Percentiles rank a stretch among this genome's conserved stretches.
phyloP scores from a whole-genome alignment of 1,284 basidiomycete species.

The Tilletia caries region DNA sequence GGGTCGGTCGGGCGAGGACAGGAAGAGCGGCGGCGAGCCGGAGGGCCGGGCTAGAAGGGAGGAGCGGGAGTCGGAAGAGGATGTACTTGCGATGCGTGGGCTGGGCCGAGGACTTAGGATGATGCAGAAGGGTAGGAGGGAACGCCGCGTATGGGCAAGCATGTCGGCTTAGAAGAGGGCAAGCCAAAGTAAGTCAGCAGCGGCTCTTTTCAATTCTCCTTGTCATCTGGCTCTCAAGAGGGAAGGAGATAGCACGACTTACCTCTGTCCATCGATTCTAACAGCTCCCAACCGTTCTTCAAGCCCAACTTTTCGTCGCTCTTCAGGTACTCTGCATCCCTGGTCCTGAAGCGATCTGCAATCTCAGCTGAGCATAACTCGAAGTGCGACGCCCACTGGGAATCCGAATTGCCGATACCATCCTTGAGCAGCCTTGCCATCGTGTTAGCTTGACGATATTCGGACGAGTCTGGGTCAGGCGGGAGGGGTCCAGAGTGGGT shows the following conservation, averaged over 20 bases:
- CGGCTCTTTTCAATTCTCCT: not conserved
- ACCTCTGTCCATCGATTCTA: not conserved
- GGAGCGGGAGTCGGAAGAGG: not conserved
- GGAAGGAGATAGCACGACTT: not conserved
- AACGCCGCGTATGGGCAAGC: slow-evolving; percentile 6
- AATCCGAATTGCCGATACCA: slow-evolving; percentile 2
- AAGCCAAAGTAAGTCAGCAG: not conserved
- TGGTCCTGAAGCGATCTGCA: not conserved
- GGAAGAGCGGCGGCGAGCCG: not conserved
- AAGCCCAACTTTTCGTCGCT: slow-evolving; percentile 1
- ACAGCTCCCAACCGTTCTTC: not conserved
- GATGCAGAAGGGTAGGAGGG: not conserved
- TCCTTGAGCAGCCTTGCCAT: slow-evolving; percentile 5
- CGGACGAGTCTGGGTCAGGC: not conserved
- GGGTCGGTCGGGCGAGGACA: not conserved
- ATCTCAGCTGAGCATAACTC: not conserved
- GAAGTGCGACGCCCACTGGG: not conserved
- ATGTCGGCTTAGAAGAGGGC: not conserved
- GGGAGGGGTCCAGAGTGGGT: not conserved
- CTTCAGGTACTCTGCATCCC: slow-evolving; percentile 6
- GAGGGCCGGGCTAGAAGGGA: not conserved
- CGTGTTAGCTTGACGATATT: not conserved
- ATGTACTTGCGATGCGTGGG: not conserved
- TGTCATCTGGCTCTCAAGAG: not conserved
- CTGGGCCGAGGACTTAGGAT: not conserved